These are phyloP conservation scores for Plectosphaerella cucumerina DNA, from an alignment of 2,329 filamentous ascomycete genomes.

Conservation along the genomic window DNA sequence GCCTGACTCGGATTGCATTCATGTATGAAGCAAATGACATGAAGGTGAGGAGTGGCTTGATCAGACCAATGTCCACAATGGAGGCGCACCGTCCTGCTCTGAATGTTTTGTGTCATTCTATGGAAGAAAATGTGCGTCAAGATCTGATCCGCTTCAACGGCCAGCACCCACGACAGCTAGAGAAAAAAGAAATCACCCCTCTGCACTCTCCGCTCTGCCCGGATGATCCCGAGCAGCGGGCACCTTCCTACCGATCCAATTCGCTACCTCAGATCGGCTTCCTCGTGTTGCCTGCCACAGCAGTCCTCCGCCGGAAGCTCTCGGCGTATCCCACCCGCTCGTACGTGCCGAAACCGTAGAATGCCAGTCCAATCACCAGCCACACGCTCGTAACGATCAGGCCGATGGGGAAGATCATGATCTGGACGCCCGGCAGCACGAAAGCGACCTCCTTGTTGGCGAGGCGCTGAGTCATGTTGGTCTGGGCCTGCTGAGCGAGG, in stretches of 20 bases:
- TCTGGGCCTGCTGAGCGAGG: conserved; percentile 45
- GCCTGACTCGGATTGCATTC: too few relatives aligned
- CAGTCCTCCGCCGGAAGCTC: conserved; percentile 51
- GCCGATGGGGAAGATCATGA: conserved; percentile 67
- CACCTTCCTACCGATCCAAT: neutral
- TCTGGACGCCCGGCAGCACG: conserved; percentile 62
- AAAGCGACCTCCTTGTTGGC: conserved; percentile 56
- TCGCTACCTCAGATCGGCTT: conserved; percentile 9
- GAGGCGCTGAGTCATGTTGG: conserved; percentile 39
- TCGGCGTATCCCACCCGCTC: conserved; percentile 64
- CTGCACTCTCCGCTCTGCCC: neutral
- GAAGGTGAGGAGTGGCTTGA: too few relatives aligned
- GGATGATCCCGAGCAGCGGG: neutral
- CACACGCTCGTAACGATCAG: conserved; percentile 63
- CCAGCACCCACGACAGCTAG: neutral
- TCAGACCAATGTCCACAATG: too few relatives aligned
- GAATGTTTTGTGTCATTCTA: neutral
- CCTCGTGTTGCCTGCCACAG: conserved; percentile 30
- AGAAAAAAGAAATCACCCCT: neutral
- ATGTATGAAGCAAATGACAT: too few relatives aligned
- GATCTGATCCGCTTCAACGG: neutral
- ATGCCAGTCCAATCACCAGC: conserved; percentile 50
- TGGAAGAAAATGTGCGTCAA: neutral
- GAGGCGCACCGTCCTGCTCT: too few relatives aligned
- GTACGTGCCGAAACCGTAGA: conserved; percentile 61